A percentile compares a stretch with the other conserved stretches of the same genome.
Evolutionary conservation across 352 stramenopile species (phyloP).

Genomic region (Pythium rhizo-oryzae): DNA sequence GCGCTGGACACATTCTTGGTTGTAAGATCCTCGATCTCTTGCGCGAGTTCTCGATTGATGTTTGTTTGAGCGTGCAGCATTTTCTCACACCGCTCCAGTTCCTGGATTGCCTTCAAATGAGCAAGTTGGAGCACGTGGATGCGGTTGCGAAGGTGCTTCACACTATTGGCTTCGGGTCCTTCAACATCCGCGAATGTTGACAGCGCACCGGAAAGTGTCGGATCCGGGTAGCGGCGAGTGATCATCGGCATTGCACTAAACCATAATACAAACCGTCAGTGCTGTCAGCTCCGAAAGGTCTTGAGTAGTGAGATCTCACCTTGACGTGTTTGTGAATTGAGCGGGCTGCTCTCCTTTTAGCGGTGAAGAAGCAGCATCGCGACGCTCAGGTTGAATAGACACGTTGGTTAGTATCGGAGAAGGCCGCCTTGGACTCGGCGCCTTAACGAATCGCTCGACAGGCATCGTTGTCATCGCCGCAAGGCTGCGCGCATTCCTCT

Average conservation of each 20-base stretch:
- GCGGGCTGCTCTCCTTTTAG: slow-evolving; percentile 36
- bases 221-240: slow-evolving; percentile 22
- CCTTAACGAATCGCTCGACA: background rate
- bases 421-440: slow-evolving; percentile 14
- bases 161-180: slow-evolving; percentile 32
- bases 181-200: slow-evolving; percentile 1
- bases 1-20: slow-evolving; percentile 71
- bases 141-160: slow-evolving; percentile 72
- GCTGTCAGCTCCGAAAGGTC: too few relatives aligned
- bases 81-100: slow-evolving; percentile 92
- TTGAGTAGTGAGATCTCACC: background rate
- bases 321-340: slow-evolving; percentile 8
- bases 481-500: slow-evolving; percentile 42
- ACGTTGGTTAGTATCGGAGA: slow-evolving; percentile 4
- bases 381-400: slow-evolving; percentile 38
- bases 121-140: slow-evolving; percentile 90
- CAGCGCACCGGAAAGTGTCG: background rate
- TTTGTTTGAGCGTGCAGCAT: slow-evolving; percentile 95
- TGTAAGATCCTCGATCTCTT: slow-evolving; percentile 91
- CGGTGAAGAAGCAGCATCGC: slow-evolving; percentile 69
- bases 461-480: slow-evolving; percentile 14
- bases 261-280: slow-evolving; percentile 1
- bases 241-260: slow-evolving; percentile 22
- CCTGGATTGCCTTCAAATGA: slow-evolving; percentile 90
- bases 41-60: slow-evolving; percentile 92